These are phyloP conservation scores for Bertia moriformis DNA, from an alignment of 2,329 filamentous ascomycete species.

Conservation along the genomic window DNA sequence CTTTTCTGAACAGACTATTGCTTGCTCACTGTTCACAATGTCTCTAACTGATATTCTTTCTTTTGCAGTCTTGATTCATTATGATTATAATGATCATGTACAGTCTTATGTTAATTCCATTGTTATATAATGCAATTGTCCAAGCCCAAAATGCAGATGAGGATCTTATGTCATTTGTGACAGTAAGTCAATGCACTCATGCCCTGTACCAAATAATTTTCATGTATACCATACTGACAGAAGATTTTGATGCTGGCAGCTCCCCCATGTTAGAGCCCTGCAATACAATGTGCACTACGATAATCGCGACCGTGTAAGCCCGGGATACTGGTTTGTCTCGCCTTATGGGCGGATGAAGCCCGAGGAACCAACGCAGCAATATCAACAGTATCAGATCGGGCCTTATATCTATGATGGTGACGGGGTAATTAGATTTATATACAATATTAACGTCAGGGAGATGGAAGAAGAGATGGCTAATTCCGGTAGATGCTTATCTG, in stretches of 20 bases:
- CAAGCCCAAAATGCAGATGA: not conserved
- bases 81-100: too few species aligned
- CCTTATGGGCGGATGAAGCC: slow-evolving; percentile 9
- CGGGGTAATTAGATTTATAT: slow-evolving; percentile 2
- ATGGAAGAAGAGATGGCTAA: too few species aligned
- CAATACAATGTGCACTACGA: slow-evolving; percentile 12
- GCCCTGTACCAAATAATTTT: too few species aligned
- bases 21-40: too few species aligned
- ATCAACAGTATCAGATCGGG: slow-evolving; percentile 2
- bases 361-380: slow-evolving; percentile 9
- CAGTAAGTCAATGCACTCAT: not conserved
- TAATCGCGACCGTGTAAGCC: slow-evolving; percentile 8
- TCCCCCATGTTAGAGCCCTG: not conserved
- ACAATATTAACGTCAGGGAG: not conserved
- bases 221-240: too few species aligned
- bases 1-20: too few species aligned
- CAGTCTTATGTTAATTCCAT: too few species aligned
- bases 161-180: slow-evolving; percentile 1
- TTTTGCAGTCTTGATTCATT: too few species aligned
- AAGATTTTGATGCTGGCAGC: too few species aligned
- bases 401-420: slow-evolving; percentile 1
- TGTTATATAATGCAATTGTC: too few species aligned
- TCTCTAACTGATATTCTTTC: too few species aligned
- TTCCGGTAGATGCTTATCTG: slow-evolving; percentile 4
- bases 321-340: not conserved